These are phyloP conservation scores for Naganishia kalamii DNA, from an alignment of 768 basidiomycete species.

Conservation along the genomic window DNA sequence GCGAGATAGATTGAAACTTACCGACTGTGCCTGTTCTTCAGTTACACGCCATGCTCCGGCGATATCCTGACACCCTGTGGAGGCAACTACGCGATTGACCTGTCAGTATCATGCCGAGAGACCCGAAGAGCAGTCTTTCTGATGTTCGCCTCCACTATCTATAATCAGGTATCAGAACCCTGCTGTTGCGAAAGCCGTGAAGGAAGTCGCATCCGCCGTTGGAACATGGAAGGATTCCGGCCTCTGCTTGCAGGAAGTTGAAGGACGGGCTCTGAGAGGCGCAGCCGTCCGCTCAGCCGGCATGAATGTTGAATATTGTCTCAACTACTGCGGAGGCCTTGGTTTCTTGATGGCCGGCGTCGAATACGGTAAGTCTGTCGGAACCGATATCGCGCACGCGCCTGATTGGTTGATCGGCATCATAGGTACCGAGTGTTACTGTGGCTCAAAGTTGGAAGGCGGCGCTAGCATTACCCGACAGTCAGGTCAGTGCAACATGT, in stretches of 20 bases:
- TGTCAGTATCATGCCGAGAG: too few relatives aligned
- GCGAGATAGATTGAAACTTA: too few relatives aligned
- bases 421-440: slow-evolving; percentile 46
- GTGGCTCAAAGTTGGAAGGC: slow-evolving; percentile 32
- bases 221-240: slow-evolving; percentile 1
- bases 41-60: neutral
- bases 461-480: slow-evolving; percentile 26
- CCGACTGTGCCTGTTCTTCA: too few relatives aligned
- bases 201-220: slow-evolving; percentile 26
- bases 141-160: too few relatives aligned
- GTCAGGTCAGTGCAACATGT: slow-evolving; percentile 32
- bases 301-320: slow-evolving; percentile 45
- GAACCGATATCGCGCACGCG: slow-evolving; percentile 57
- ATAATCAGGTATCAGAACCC: slow-evolving; percentile 27
- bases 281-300: slow-evolving; percentile 38
- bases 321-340: slow-evolving; percentile 63
- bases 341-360: slow-evolving; percentile 25
- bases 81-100: slow-evolving; percentile 23
- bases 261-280: slow-evolving; percentile 30
- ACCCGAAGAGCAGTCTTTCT: too few relatives aligned
- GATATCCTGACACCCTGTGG: slow-evolving; percentile 21
- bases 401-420: too few relatives aligned
- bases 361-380: slow-evolving; percentile 42
- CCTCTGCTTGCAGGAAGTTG: slow-evolving; percentile 27
- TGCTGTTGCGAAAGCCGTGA: slow-evolving; percentile 19